Evolutionary conservation across 345 rosid genomes (phyloP).

Genomic region (Streptanthus diversifolius): DNA sequence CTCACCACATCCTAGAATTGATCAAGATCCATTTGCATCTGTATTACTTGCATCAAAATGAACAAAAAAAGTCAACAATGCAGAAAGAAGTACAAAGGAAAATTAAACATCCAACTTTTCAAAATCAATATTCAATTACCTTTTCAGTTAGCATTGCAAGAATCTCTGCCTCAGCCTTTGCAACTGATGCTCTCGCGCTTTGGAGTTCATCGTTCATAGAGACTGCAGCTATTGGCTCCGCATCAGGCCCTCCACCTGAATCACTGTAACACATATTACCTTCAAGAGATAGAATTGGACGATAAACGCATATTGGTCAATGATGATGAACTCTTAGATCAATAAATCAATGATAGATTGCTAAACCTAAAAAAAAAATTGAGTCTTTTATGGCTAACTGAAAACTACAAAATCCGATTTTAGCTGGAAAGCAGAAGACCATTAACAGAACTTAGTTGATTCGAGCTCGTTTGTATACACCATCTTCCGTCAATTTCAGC

Average conservation of each 20-base stretch:
- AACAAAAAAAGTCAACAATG: slow-evolving; percentile 25
- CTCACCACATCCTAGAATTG: slow-evolving; percentile 49
- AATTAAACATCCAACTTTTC: slow-evolving; percentile 5
- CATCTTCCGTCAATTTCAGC: slow-evolving; percentile 71
- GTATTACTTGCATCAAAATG: slow-evolving; percentile 32
- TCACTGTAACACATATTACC: slow-evolving; percentile 56
- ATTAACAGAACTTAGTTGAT: slow-evolving; percentile 45
- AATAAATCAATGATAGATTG: neutral
- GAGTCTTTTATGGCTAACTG: neutral
- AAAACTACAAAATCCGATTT: neutral
- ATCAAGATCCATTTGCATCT: slow-evolving; percentile 72
- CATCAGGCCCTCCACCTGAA: slow-evolving; percentile 66
- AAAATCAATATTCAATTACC: slow-evolving; percentile 39
- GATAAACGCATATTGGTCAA: neutral
- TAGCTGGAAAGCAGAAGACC: slow-evolving; percentile 85
- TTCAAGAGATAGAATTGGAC: slow-evolving; percentile 30
- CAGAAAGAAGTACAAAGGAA: neutral
- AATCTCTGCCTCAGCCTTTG: slow-evolving; percentile 78
- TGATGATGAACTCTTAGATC: neutral
- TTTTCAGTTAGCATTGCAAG: slow-evolving; percentile 71
- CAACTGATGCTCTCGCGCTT: slow-evolving; percentile 61
- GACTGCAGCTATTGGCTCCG: slow-evolving; percentile 81
- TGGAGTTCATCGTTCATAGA: slow-evolving; percentile 83
- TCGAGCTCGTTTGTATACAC: slow-evolving; percentile 66
- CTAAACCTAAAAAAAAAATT: neutral